Conservation (phyloP, 768 basidiomycete genomes). For the Kondoa subrosea region DNA sequence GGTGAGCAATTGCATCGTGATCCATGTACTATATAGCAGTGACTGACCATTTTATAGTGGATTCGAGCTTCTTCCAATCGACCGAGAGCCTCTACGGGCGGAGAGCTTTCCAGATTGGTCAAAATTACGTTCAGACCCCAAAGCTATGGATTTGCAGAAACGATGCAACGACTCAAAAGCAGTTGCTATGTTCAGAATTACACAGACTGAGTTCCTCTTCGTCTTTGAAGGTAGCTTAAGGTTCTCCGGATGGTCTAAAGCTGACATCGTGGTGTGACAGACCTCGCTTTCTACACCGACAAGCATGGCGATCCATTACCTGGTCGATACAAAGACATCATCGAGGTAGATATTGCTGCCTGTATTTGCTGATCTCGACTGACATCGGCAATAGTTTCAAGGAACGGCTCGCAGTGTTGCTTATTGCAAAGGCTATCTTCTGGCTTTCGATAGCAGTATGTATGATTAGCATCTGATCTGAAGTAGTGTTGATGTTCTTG, state of each 20-base stretch:
- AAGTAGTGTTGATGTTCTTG: conserved; percentile 9
- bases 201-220: conserved; percentile 72
- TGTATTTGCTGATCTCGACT: not conserved
- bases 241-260: not conserved
- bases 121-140: conserved; percentile 35
- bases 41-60: conserved; percentile 39
- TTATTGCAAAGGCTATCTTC: conserved; percentile 70
- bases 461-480: not conserved
- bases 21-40: conserved; percentile 81
- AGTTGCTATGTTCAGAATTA: conserved; percentile 73
- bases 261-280: conserved; percentile 7
- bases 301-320: conserved; percentile 46
- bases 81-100: conserved; percentile 56
- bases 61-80: conserved; percentile 37
- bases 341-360: conserved; percentile 38
- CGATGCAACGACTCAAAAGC: conserved; percentile 66
- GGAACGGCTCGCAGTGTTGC: conserved; percentile 75
- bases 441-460: conserved; percentile 50
- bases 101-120: conserved; percentile 13
- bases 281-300: conserved; percentile 76
- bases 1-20: conserved; percentile 7
- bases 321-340: conserved; percentile 37
- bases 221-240: conserved; percentile 61
- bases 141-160: conserved; percentile 52
- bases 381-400: conserved; percentile 45